Evolutionary conservation across 2,329 filamentous ascomycete genomes (phyloP), one percentile per base, ranked within the genome.

Genomic region (Microsporum ferrugineum): DNA sequence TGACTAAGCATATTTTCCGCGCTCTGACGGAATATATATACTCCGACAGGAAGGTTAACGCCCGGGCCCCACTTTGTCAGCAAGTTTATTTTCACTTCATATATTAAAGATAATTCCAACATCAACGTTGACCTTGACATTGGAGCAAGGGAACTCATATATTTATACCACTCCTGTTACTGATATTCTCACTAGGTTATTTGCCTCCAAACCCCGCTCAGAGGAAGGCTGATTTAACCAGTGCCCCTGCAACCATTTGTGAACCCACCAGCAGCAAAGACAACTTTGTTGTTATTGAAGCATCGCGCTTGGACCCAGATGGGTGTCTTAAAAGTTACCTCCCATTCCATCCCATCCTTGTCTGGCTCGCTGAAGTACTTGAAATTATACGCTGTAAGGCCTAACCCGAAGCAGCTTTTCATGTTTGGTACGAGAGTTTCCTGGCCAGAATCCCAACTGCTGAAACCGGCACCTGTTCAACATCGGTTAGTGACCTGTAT

Each of bases 331-430:
- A 69, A 68, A 2, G 53, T 64, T 47, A 64, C 59, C 47, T 65
- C 63, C 67, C 67, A 68, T 60, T 68, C 68, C 31, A 61, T 61
- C 29, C 66, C 66, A n/a, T 68, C 63, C 2, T 65, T 47, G 45
- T 64, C 62, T 2, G 66, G 67, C 58, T 64, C 53, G 43, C 68
- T 64, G 56, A 64, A 63, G 49, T 70, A 70, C 27, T 67, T 56
- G 58, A 70, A 71, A 59, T 62, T 67, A 67, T 66, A 71, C 23
- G 39, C 58, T 29, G 67, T 66, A 33, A 61, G 58, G 33, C 63
- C 65, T 4, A 36, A 34, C 7, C 67, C 68, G 38, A 65, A 58
- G 60, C 67, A 70, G 8, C 61, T 51, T 27, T 65, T 65, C 14
- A 65, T 58, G 49, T 57, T 39, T 43, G 59, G 63, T 43, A 66